phyloP scores from a whole-genome alignment of 192 early-diverging fungal species.

The Rhizophlyctis rosea region DNA sequence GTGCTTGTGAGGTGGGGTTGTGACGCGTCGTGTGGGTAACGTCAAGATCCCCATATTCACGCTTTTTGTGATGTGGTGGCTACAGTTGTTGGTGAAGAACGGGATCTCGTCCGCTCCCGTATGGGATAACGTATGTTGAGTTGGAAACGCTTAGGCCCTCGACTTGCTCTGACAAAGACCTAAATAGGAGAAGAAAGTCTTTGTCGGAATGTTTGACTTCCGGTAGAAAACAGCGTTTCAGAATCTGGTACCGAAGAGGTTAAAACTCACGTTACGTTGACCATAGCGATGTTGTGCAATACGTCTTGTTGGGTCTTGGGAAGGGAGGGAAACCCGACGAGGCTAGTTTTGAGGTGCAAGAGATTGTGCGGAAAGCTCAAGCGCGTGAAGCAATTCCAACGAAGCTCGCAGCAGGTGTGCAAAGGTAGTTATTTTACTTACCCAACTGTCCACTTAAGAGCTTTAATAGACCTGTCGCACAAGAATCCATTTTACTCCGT shows the following conservation, averaged over 20 bases:
- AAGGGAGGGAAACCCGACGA: conserved; percentile 41
- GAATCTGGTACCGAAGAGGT: background rate
- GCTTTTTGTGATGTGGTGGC: background rate
- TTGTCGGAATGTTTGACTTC: conserved; percentile 85
- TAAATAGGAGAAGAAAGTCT: conserved; percentile 43
- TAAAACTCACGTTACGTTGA: background rate
- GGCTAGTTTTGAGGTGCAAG: conserved; percentile 51
- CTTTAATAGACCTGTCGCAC: conserved; percentile 65
- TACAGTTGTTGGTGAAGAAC: conserved; percentile 58
- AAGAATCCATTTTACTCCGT: conserved; percentile 83
- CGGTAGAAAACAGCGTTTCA: conserved; percentile 2
- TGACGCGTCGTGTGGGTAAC: too few species aligned
- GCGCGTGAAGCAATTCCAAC: conserved; percentile 55
- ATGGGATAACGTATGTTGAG: conserved; percentile 46
- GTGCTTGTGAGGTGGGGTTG: conserved; percentile 22
- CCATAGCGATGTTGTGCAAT: conserved; percentile 70
- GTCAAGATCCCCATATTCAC: background rate
- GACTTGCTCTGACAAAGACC: background rate
- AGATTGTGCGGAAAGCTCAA: conserved; percentile 51
- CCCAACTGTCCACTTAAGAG: conserved; percentile 8
- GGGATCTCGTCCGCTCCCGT: conserved; percentile 79
- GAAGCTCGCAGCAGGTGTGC: conserved; percentile 57
- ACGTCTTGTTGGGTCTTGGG: conserved; percentile 64
- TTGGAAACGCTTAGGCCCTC: background rate
- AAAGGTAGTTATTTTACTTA: background rate